Conservation (phyloP, 1,284 basidiomycete species). For the Leccinum angustisporum region DNA sequence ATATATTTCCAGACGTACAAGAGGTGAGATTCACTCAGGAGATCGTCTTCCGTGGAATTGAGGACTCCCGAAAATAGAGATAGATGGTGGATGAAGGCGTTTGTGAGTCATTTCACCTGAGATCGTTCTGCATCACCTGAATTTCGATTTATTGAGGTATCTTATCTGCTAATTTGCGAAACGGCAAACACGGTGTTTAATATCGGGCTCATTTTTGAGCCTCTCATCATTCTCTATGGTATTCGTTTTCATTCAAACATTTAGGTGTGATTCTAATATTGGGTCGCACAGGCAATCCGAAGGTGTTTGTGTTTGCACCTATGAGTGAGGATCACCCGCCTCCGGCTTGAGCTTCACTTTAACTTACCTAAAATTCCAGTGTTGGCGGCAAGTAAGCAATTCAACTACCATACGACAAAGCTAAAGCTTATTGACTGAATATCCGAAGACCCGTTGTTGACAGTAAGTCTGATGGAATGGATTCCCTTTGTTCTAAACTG, state of each 20-base stretch:
- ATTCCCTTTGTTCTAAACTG: neutral
- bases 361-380: constrained; percentile 22
- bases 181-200: constrained; percentile 44
- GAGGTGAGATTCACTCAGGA: constrained; percentile 6
- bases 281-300: constrained; percentile 1
- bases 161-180: constrained; percentile 43
- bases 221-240: constrained; percentile 44
- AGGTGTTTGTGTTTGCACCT: constrained; percentile 6
- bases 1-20: constrained; percentile 15
- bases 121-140: neutral
- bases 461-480: constrained; percentile 10
- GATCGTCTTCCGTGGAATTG: neutral
- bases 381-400: constrained; percentile 36
- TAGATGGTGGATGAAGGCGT: constrained; percentile 39
- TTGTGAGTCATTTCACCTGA: constrained; percentile 33
- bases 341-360: neutral
- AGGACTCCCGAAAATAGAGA: constrained; percentile 33
- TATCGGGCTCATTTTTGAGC: constrained; percentile 47
- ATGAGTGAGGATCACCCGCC: constrained; percentile 8
- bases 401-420: neutral
- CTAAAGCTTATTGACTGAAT: neutral
- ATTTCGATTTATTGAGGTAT: constrained; percentile 30
- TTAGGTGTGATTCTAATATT: neutral
- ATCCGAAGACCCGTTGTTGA: constrained; percentile 19
- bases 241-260: neutral